phyloP scores from a whole-genome alignment of 2,329 filamentous ascomycete genomes.

The Rhynchosporium secalis region DNA sequence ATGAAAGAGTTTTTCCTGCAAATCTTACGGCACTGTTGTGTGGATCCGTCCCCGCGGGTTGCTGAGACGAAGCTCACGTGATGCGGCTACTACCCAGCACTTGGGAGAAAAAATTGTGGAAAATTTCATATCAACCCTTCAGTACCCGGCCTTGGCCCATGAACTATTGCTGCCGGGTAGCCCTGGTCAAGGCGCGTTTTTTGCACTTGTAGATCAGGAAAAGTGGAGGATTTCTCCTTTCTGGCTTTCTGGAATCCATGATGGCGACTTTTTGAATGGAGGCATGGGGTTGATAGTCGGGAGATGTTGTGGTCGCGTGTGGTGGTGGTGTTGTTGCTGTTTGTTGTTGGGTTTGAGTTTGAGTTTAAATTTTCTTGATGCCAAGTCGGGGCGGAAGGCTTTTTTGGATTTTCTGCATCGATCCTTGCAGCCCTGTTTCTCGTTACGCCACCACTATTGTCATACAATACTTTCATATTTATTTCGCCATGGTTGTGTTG shows the following conservation, averaged over 20 bases:
- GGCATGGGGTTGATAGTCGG: neutral
- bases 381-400: neutral
- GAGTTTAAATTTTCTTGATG: neutral
- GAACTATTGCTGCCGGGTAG: slow-evolving; percentile 13
- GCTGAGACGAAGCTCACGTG: slow-evolving; percentile 11
- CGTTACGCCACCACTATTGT: neutral
- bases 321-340: neutral
- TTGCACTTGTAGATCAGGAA: neutral
- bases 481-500: too few species aligned
- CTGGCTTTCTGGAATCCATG: neutral
- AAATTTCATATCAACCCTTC: slow-evolving; percentile 17
- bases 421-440: neutral
- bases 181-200: slow-evolving; percentile 13
- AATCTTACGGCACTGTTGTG: slow-evolving; percentile 16
- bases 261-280: neutral
- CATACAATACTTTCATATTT: neutral
- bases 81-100: slow-evolving; percentile 5
- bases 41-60: slow-evolving; percentile 6
- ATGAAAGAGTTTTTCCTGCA: slow-evolving; percentile 18
- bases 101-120: slow-evolving; percentile 10
- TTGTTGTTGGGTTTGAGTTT: slow-evolving; percentile 11
- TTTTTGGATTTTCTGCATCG: neutral
- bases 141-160: slow-evolving; percentile 14
- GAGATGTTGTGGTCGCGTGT: neutral
- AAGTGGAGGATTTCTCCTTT: neutral